These are phyloP conservation scores for Cercospora beticola DNA, from an alignment of 2,329 filamentous ascomycete genomes.

Conservation along the genomic window DNA sequence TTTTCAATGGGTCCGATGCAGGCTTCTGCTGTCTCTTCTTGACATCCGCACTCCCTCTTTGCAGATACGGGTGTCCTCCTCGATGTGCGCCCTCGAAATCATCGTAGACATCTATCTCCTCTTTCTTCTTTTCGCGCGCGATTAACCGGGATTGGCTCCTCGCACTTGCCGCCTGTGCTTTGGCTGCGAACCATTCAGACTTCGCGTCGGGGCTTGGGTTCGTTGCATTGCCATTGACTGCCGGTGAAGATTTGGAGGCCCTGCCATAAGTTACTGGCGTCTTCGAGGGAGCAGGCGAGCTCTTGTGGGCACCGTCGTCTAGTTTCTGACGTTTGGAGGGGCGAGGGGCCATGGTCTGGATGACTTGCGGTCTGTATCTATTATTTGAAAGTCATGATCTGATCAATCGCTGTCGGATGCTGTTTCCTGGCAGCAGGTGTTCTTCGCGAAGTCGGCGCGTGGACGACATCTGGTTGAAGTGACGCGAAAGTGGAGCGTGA, in stretches of 20 bases:
- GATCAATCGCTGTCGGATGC: not conserved
- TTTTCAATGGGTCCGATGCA: slow-evolving; percentile 27
- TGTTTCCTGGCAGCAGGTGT: not conserved
- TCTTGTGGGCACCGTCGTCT: slow-evolving; percentile 21
- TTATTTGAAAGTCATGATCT: not conserved
- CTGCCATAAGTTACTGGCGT: slow-evolving; percentile 6
- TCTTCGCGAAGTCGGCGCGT: not conserved
- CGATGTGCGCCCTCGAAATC: slow-evolving; percentile 45
- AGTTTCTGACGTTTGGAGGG: slow-evolving; percentile 36
- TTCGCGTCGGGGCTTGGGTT: not conserved
- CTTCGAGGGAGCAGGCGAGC: slow-evolving; percentile 11
- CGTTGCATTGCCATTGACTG: slow-evolving; percentile 1
- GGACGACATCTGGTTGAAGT: not conserved
- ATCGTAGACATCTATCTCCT: slow-evolving; percentile 41
- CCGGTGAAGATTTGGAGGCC: slow-evolving; percentile 18
- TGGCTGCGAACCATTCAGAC: slow-evolving; percentile 9
- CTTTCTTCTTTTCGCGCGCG: slow-evolving; percentile 16
- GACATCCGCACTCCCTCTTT: not conserved
- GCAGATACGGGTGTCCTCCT: not conserved
- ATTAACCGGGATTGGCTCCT: not conserved
- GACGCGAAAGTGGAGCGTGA: slow-evolving; percentile 7
- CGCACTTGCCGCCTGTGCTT: slow-evolving; percentile 12
- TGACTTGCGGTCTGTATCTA: not conserved
- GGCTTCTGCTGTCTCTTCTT: slow-evolving; percentile 4
- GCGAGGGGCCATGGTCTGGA: slow-evolving; percentile 28